Evolutionary conservation across 768 basidiomycete genomes (phyloP), one percentile per base, ranked within the genome.

Genomic region (Auricularia sp.): DNA sequence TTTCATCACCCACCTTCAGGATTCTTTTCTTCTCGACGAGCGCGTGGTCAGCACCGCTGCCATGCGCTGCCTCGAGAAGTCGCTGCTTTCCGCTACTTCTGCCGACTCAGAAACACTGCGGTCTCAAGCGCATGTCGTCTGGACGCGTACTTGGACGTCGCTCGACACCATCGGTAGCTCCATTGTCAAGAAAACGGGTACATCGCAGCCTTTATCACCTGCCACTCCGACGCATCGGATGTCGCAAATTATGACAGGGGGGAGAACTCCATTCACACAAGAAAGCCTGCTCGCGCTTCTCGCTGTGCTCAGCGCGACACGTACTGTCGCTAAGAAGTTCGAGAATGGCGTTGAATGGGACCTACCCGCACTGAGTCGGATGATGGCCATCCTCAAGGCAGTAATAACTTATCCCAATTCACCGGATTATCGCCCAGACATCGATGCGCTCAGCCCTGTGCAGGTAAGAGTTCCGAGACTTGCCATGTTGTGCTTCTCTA

Each of bases 351-450:
- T 14, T 1, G 88, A 90, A 69, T 93, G 90, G 90, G 71, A 80
- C 14, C 71, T 92, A 56, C 80, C 83, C 6, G 81, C 86, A 35
- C 75, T 94, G 56, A 79, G 79, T 2, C 80, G 85, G 11, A 77
- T 98, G 61, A 87, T 94, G 82, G 79, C 77, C 7, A 88, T 97
- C 58, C 74, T 95, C 64, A 92, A 93, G 80, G 86, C 88, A 34
- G 80, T 89, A 42, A 76, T 91, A 68, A 94, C 90, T 0, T 97
- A 97, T 71, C 78, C 86, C 2, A 79, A 80, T 64, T 94, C 92
- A 0, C 86, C 89, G 14, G 93, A 96, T 71, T 96, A 92, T 73
- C 80, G 94, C 51, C 88, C 91, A 1, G 96, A 99, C 70, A 79
- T 94, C 51, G 95, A 98, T 71, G 75, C 78, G 24, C 78, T 98